Percentiles rank a stretch among this genome's conserved stretches.
Conservation (phyloP, 805 yeast species). For the Candida peoriensis region DNA sequence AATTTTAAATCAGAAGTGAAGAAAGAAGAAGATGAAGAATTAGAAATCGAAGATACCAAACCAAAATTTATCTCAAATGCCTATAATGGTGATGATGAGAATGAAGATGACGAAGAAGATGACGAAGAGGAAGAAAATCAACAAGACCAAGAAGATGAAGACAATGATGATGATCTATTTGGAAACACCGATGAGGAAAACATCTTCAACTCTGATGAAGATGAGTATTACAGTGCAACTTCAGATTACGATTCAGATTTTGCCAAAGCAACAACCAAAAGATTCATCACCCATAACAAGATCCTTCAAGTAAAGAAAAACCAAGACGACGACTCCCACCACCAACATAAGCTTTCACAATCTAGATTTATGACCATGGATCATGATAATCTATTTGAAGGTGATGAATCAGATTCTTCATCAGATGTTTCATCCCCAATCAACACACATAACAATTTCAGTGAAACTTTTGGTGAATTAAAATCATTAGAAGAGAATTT, state of each 20-base stretch:
- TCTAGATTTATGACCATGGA: constrained; percentile 9
- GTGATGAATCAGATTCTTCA: constrained; percentile 15
- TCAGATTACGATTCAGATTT: constrained; percentile 22
- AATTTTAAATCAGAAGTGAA: background rate
- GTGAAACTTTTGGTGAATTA: constrained; percentile 13
- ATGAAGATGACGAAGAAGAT: too few species aligned
- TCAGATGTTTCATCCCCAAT: constrained; percentile 15
- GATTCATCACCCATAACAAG: constrained; percentile 9
- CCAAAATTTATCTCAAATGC: too few species aligned
- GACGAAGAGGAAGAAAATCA: constrained; percentile 2
- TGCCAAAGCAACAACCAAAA: constrained; percentile 7
- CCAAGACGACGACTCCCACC: constrained; percentile 5
- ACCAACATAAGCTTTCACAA: constrained; percentile 4
- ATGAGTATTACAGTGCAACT: constrained; percentile 22
- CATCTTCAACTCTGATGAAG: constrained; percentile 24
- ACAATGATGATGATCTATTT: constrained; percentile 17
- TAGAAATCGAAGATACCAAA: background rate
- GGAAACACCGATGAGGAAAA: constrained; percentile 18
- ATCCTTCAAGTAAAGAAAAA: constrained; percentile 4
- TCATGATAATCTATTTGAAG: constrained; percentile 14
- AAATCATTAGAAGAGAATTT: constrained; percentile 25
- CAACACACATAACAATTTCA: constrained; percentile 4
- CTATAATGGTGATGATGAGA: too few species aligned
- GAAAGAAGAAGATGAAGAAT: background rate
- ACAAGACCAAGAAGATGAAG: constrained; percentile 4